Conservation (phyloP, 495 filamentous ascomycete genomes). For the Penicillium simplicissimum region DNA sequence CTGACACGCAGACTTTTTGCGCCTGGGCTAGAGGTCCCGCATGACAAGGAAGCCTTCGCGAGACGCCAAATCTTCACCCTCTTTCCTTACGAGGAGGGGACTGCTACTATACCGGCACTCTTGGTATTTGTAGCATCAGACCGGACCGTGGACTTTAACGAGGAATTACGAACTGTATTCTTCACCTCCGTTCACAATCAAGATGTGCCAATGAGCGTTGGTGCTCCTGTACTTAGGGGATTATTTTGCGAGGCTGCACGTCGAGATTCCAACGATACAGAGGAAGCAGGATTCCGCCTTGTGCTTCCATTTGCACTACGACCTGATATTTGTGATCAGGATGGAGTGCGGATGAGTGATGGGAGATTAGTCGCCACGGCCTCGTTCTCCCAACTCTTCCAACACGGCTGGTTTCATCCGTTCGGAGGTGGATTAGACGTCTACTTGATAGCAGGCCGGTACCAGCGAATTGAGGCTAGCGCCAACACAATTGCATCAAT, state of each 20-base stretch:
- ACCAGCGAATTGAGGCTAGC: too few species aligned
- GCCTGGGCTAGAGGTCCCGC: neutral
- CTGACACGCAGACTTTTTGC: too few species aligned
- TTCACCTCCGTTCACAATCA: neutral
- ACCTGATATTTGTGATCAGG: conserved; percentile 3
- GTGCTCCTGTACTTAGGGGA: conserved; percentile 20
- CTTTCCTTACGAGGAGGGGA: neutral
- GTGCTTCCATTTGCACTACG: conserved; percentile 23
- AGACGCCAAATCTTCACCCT: conserved; percentile 25
- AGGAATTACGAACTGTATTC: conserved; percentile 11
- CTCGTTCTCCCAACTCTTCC: conserved; percentile 35
- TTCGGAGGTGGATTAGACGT: too few species aligned
- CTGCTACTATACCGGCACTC: neutral
- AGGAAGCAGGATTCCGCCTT: conserved; percentile 26
- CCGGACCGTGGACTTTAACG: conserved; percentile 17
- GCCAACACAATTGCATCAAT: too few species aligned
- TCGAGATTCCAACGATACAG: conserved; percentile 8
- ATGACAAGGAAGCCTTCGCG: conserved; percentile 26
- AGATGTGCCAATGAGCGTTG: conserved; percentile 16
- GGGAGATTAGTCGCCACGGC: conserved; percentile 23
- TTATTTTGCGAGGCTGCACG: conserved; percentile 20
- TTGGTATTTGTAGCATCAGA: neutral
- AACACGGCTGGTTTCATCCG: conserved; percentile 32
- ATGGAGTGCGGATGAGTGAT: conserved; percentile 35
- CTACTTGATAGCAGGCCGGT: too few species aligned